phyloP scores from a whole-genome alignment of 78 protist genomes.

The Thecamonas trahens region DNA sequence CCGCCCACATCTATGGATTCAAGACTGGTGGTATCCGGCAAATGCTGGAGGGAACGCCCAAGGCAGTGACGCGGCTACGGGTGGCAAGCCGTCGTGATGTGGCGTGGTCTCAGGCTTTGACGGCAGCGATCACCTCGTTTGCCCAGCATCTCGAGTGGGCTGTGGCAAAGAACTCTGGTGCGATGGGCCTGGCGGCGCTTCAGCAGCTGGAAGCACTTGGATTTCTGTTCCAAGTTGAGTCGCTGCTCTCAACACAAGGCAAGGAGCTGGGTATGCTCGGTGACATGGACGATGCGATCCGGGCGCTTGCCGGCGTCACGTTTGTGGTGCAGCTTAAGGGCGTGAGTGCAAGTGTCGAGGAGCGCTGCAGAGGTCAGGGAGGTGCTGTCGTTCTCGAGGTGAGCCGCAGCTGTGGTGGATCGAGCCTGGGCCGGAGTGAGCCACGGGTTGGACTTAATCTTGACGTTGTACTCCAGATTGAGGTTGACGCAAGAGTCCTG shows the following conservation, averaged over 20 bases:
- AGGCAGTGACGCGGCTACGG: neutral
- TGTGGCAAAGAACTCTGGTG: neutral
- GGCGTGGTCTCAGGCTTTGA: neutral
- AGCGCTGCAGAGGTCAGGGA: no score
- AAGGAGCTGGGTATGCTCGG: constrained; percentile 6
- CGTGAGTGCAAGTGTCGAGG: neutral
- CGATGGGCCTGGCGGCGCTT: no score
- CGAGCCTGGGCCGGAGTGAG: neutral
- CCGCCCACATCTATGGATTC: neutral
- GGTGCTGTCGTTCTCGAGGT: neutral
- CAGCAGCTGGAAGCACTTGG: neutral
- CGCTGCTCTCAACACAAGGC: neutral
- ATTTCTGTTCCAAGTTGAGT: neutral
- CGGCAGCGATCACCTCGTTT: neutral
- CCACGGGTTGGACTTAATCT: neutral
- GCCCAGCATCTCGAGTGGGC: no score
- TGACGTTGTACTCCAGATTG: neutral
- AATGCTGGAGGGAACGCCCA: neutral
- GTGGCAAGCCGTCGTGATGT: neutral
- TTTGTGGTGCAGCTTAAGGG: neutral
- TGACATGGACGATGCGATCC: neutral
- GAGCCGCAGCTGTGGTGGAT: neutral
- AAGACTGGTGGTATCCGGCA: constrained; percentile 4
- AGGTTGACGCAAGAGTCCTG: neutral
- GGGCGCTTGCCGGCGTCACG: neutral